phyloP scores from a whole-genome alignment of 495 filamentous ascomycete species.

The Trichocladium uniseriatum region DNA sequence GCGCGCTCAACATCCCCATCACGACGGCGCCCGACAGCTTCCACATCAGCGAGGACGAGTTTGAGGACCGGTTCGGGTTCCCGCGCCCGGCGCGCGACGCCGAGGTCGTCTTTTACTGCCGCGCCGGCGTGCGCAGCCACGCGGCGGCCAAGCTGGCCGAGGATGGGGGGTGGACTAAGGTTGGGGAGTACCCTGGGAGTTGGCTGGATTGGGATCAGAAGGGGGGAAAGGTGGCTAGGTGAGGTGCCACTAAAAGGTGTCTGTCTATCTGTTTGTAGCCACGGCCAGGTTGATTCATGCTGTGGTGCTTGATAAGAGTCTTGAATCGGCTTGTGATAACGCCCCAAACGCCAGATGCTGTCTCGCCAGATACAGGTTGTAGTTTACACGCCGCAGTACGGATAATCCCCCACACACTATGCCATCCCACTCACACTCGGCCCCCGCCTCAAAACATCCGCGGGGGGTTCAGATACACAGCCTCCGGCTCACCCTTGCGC shows the following conservation, averaged over 20 bases:
- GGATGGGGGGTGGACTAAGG: conserved; percentile 61
- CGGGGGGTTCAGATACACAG: conserved; percentile 6
- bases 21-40: conserved; percentile 66
- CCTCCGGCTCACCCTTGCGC: conserved; percentile 36
- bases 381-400: no score
- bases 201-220: conserved; percentile 80
- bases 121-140: conserved; percentile 71
- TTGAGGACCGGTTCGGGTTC: conserved; percentile 64
- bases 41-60: conserved; percentile 64
- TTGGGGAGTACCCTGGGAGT: conserved; percentile 79
- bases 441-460: conserved; percentile 20
- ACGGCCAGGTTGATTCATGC: no score
- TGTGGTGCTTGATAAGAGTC: no score
- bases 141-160: conserved; percentile 74
- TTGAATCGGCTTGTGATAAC: no score
- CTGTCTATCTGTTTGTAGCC: no score
- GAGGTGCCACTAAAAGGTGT: not conserved
- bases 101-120: conserved; percentile 84
- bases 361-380: no score
- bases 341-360: no score
- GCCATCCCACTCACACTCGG: not conserved
- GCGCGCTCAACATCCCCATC: conserved; percentile 71
- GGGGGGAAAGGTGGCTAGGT: conserved; percentile 51
- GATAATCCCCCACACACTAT: no score
- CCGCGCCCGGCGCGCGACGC: conserved; percentile 45